Evolutionary conservation across 768 basidiomycete genomes (phyloP), one percentile per base, ranked within the genome.

Genomic region (Dioszegia aurantiaca): DNA sequence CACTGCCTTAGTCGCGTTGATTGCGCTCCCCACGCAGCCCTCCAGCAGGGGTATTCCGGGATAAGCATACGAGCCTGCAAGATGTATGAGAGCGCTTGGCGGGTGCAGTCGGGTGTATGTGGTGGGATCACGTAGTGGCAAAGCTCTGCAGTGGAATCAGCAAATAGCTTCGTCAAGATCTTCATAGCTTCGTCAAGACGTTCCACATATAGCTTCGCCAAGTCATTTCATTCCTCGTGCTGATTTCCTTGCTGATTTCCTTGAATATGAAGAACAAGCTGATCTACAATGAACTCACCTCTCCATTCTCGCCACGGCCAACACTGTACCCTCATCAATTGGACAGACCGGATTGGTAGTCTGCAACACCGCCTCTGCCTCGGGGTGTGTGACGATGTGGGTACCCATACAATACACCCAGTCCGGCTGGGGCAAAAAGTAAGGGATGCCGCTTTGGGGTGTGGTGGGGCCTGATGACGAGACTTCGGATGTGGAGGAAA

Each of bases 31-130:
- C 12, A 88, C 88, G 72, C 88, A 90, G 2, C 87, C 87, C 67
- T 90, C 89, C 46, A 90, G 76, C 54, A 90, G 72, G 9, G 88
- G 88, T 45, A 89, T 87, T 0, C 89, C 88, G 17, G 81, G 77
- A 66, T 83, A 82, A 14, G 84, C 85, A 72, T 86, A 89, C 17
- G 84, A 82, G 1, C 88, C 88, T 58, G 83, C 84, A n/a, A 88
- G 78, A 83, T 86, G 87, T 37, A 56, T 40, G 6, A 56, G 33
- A 16, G 27, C 24, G 26, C 9, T 3, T 24, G 41, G 5, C 60
- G 49, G 33, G 63, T 68, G 44, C 11, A 48, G 21, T 4, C 31
- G 19, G 26, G 21, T 14, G 39, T 40, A 53, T 1, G 28, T 19
- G 24, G 51, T 40, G 24, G 51, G 43, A 31, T 58, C 42, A 19